Percentiles rank a stretch among this genome's conserved stretches.
phyloP scores from a whole-genome alignment of 495 filamentous ascomycete genomes.

The Friedmanniomyces simplex region DNA sequence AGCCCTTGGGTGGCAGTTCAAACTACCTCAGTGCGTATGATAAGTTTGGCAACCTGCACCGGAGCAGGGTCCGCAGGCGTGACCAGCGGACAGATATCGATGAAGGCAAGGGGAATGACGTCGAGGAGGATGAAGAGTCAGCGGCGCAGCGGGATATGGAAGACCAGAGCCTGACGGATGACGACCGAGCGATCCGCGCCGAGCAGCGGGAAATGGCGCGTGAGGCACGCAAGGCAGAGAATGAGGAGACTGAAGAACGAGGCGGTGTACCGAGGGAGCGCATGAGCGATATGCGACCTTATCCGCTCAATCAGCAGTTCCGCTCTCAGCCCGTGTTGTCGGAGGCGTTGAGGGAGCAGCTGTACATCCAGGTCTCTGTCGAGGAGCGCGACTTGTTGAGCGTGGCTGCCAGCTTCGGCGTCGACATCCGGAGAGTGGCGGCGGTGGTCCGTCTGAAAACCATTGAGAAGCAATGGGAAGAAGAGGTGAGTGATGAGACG shows the following conservation, averaged over 20 bases:
- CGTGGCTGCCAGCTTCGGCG: constrained; percentile 64
- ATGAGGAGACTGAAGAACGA: constrained; percentile 16
- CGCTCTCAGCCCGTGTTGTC: constrained; percentile 62
- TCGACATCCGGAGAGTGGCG: constrained; percentile 79
- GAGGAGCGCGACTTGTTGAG: constrained; percentile 58
- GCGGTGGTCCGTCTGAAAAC: constrained; percentile 82
- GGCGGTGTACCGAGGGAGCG: constrained; percentile 32
- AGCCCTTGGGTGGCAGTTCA: constrained; percentile 47
- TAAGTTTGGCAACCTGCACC: constrained; percentile 33
- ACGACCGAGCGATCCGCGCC: constrained; percentile 1
- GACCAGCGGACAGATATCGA: neutral
- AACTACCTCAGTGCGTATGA: constrained; percentile 54
- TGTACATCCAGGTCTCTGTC: constrained; percentile 56
- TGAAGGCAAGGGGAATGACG: constrained; percentile 1
- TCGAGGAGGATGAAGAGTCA: constrained; percentile 15
- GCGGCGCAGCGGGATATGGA: constrained; percentile 20
- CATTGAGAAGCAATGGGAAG: constrained; percentile 65
- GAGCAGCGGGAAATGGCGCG: constrained; percentile 5
- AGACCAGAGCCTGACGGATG: constrained; percentile 11
- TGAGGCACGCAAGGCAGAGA: constrained; percentile 13
- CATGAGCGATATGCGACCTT: constrained; percentile 44
- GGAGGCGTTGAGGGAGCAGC: constrained; percentile 61
- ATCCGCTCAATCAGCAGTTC: constrained; percentile 67
- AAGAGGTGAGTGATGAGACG: constrained; percentile 48
- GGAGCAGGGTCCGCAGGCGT: constrained; percentile 16